Conservation (phyloP, 306 rosid genomes). For the Gleditsia sinensis region DNA sequence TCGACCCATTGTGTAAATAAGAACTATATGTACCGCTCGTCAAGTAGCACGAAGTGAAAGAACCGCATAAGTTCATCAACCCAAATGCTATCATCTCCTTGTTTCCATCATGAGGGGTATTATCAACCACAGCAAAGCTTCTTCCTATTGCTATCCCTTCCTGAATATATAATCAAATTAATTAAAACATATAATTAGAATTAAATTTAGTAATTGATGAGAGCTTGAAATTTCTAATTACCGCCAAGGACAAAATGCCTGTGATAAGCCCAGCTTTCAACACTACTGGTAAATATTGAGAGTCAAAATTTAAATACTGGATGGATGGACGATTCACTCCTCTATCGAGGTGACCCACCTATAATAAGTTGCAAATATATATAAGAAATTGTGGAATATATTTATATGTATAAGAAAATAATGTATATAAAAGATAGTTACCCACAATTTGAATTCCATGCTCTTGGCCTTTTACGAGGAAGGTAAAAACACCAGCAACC, state of each 20-base stretch:
- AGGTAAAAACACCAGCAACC: slow-evolving; percentile 57
- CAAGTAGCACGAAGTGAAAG: slow-evolving; percentile 88
- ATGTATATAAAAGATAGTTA: not conserved
- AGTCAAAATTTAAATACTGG: slow-evolving; percentile 51
- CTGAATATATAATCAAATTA: slow-evolving; percentile 38
- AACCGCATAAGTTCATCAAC: slow-evolving; percentile 78
- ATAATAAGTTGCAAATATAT: not conserved
- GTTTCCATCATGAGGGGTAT: slow-evolving; percentile 86
- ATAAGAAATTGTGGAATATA: not conserved
- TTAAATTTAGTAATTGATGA: not conserved
- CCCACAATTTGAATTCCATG: slow-evolving; percentile 80
- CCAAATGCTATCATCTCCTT: slow-evolving; percentile 94
- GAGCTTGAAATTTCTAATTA: slow-evolving; percentile 35
- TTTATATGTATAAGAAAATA: not conserved
- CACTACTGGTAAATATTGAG: slow-evolving; percentile 49
- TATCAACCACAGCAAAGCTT: slow-evolving; percentile 67
- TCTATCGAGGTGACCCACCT: slow-evolving; percentile 83
- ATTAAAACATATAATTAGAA: not conserved
- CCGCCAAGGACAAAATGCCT: slow-evolving; percentile 78
- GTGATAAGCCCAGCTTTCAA: slow-evolving; percentile 58
- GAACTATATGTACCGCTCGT: slow-evolving; percentile 63
- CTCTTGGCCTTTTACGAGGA: slow-evolving; percentile 48
- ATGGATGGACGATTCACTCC: slow-evolving; percentile 78
- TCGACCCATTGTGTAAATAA: too few relatives aligned
- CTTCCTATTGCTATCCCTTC: slow-evolving; percentile 98